Conservation (phyloP, 495 filamentous ascomycete species). For the Acidiella bohemica region DNA sequence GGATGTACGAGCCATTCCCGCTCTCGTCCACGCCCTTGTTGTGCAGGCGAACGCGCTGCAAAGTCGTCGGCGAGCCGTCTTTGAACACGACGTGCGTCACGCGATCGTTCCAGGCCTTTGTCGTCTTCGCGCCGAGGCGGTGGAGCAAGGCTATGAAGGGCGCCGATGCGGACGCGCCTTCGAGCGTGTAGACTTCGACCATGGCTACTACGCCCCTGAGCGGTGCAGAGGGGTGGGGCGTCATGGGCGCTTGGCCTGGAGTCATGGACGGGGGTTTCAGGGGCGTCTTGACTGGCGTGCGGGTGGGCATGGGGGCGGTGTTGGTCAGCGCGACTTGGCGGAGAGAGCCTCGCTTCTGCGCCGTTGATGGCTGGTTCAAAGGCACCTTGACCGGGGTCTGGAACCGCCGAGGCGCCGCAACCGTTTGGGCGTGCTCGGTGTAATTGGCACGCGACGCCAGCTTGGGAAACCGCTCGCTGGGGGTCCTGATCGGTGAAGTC, state of each 20-base stretch:
- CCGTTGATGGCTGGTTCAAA: slow-evolving; percentile 10
- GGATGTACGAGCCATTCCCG: slow-evolving; percentile 4
- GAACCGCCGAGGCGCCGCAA: slow-evolving; percentile 12
- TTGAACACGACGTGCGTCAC: slow-evolving; percentile 96
- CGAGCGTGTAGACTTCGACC: slow-evolving; percentile 84
- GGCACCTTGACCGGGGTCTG: slow-evolving; percentile 9
- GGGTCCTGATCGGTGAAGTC: slow-evolving; percentile 2
- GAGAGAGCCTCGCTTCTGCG: slow-evolving; percentile 11
- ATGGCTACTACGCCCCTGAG: slow-evolving; percentile 13
- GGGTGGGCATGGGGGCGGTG: neutral
- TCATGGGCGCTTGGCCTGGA: slow-evolving; percentile 16
- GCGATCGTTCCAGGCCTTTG: slow-evolving; percentile 74
- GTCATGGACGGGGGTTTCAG: slow-evolving; percentile 15
- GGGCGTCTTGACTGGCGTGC: slow-evolving; percentile 11
- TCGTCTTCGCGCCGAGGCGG: slow-evolving; percentile 73
- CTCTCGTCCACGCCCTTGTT: slow-evolving; percentile 61
- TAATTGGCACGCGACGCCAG: neutral
- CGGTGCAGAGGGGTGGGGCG: slow-evolving; percentile 17
- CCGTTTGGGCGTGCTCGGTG: slow-evolving; percentile 4
- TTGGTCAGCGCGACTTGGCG: slow-evolving; percentile 10
- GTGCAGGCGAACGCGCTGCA: slow-evolving; percentile 72
- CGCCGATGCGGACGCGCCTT: slow-evolving; percentile 72
- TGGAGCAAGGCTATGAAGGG: slow-evolving; percentile 71
- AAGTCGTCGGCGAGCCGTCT: slow-evolving; percentile 71
- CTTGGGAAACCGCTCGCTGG: slow-evolving; percentile 8